These are phyloP conservation scores for Fusarium decemcellulare DNA, from an alignment of 2,329 filamentous ascomycete species.

Conservation along the genomic window DNA sequence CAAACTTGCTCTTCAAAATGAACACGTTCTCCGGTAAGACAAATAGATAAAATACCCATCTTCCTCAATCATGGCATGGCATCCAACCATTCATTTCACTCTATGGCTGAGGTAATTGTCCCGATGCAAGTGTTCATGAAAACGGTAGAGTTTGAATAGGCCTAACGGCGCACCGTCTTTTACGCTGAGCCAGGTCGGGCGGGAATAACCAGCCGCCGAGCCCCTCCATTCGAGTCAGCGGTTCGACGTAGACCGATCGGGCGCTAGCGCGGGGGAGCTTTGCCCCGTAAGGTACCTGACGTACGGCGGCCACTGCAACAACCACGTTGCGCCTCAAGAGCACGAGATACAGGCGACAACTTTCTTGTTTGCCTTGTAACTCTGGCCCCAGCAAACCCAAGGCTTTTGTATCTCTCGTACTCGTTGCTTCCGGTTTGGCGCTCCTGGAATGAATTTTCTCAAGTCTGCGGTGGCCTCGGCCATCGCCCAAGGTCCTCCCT, in stretches of 20 bases:
- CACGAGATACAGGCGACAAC: slow-evolving; percentile 25
- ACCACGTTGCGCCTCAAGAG: slow-evolving; percentile 45
- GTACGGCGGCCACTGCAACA: slow-evolving; percentile 29
- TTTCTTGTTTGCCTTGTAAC: slow-evolving; percentile 10
- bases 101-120: no score
- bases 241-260: slow-evolving; percentile 20
- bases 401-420: not conserved
- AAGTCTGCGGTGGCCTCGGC: slow-evolving; percentile 98
- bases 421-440: not conserved
- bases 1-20: no score
- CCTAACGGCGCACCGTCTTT: not conserved
- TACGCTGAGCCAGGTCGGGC: not conserved
- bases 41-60: no score
- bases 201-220: slow-evolving; percentile 19
- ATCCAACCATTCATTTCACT: no score
- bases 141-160: not conserved
- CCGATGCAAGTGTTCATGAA: not conserved
- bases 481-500: slow-evolving; percentile 93
- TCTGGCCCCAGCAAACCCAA: not conserved
- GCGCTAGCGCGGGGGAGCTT: slow-evolving; percentile 46
- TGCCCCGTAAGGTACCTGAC: slow-evolving; percentile 25
- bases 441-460: slow-evolving; percentile 86
- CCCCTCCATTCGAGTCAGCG: slow-evolving; percentile 17
- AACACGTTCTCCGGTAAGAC: no score
- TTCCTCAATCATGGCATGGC: no score